A percentile compares a stretch with the other conserved stretches of the same genome.
These are phyloP conservation scores for Diaporthe destruens DNA, from an alignment of 2,329 filamentous ascomycete species.

Conservation along the genomic window DNA sequence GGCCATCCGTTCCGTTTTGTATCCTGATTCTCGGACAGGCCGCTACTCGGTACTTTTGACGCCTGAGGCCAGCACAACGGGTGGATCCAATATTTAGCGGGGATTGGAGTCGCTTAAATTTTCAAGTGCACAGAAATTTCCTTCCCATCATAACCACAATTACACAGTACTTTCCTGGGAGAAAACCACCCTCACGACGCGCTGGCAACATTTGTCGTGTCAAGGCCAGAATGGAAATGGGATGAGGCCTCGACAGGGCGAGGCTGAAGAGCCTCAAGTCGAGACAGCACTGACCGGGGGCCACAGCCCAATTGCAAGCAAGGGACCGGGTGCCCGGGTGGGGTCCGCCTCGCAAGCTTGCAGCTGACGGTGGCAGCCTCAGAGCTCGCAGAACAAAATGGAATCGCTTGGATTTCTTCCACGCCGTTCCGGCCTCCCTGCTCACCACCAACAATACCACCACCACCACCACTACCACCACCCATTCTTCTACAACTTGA, in stretches of 20 bases:
- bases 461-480: not conserved
- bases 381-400: constrained; percentile 40
- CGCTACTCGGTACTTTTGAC: not conserved
- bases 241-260: constrained; percentile 18
- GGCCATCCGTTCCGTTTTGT: too few relatives aligned
- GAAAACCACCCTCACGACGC: not conserved
- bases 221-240: constrained; percentile 3
- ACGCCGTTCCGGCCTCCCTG: constrained; percentile 11
- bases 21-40: too few relatives aligned
- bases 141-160: constrained; percentile 25
- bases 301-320: constrained; percentile 19
- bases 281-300: constrained; percentile 8
- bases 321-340: constrained; percentile 33
- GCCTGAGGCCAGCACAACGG: constrained; percentile 29
- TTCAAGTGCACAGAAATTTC: constrained; percentile 39
- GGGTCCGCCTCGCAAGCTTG: constrained; percentile 36
- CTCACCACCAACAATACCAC: constrained; percentile 8
- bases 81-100: constrained; percentile 26
- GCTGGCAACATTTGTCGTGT: not conserved
- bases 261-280: constrained; percentile 36
- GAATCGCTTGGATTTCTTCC: constrained; percentile 41
- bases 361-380: constrained; percentile 35
- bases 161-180: not conserved
- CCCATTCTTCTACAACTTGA: not conserved
- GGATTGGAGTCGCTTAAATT: constrained; percentile 40